Evolutionary conservation across 208 protist genomes (phyloP).

Genomic region (Trypanosoma vivax): DNA sequence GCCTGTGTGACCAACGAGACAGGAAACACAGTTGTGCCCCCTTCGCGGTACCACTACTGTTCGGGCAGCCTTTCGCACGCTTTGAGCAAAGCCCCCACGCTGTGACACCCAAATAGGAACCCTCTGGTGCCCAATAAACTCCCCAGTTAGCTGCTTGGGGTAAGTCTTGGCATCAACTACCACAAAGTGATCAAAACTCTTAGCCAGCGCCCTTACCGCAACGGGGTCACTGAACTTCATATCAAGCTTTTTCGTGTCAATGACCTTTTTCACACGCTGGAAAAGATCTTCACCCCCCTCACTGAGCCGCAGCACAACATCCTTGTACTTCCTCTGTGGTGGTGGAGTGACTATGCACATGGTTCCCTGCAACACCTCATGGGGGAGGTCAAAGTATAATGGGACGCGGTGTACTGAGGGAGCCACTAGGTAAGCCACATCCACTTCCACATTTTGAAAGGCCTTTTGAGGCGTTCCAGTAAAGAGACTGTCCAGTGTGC

Average conservation of each 20-base stretch:
- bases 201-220: conserved; percentile 69
- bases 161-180: conserved; percentile 70
- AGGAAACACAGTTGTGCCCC: conserved; percentile 68
- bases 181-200: conserved; percentile 85
- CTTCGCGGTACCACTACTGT: conserved; percentile 76
- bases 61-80: conserved; percentile 33
- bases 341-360: conserved; percentile 81
- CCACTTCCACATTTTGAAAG: conserved; percentile 47
- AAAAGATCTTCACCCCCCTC: conserved; percentile 59
- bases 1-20: conserved; percentile 74
- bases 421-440: conserved; percentile 66
- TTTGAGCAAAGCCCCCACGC: conserved; percentile 34
- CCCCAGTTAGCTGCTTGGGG: conserved; percentile 70
- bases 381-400: conserved; percentile 65
- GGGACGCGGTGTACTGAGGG: conserved; percentile 75
- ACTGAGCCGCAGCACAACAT: conserved; percentile 55
- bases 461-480: conserved; percentile 23
- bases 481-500: conserved; percentile 38
- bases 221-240: conserved; percentile 74
- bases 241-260: conserved; percentile 76
- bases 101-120: conserved; percentile 68
- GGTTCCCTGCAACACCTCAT: conserved; percentile 54
- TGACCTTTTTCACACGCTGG: conserved; percentile 73
- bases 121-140: conserved; percentile 81
- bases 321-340: conserved; percentile 72